Evolutionary conservation across 495 filamentous ascomycete genomes (phyloP), one percentile per base, ranked within the genome.

Genomic region (Lepraria neglecta): DNA sequence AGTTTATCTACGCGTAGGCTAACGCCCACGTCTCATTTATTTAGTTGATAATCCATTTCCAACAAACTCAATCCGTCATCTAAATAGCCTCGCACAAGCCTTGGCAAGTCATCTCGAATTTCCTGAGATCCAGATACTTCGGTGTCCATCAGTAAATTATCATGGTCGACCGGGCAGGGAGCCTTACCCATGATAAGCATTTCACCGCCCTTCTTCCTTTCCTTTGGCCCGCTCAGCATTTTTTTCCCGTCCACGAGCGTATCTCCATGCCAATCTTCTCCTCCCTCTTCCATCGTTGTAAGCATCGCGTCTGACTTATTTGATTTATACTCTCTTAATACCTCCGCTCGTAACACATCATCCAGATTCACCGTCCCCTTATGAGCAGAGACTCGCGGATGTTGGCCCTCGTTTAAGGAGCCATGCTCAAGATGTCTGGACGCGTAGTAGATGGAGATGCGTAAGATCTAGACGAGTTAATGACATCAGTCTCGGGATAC

Each of bases 401-500:
- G 6, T 59, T 59, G 6, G 24, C 45, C 30, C 35, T 51, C 28
- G 9, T 40, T 43, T 24, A 59, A 33, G 19, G 44, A 59, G 31
- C 30, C 45, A 40, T 47, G 30, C 27, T 40, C 17, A 27, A 50
- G 17, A 51, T 33, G 30, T 33, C 45, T 44, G 14, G 42, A 59
- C 24, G 57, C 35, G 45, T 28, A 59, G 43, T 59, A 59, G 62
- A 72, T 53, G 28, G 50, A 53, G 28, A 53, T 33, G 17, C 50
- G 6, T 53, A 53, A 53, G 50, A 53, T 53, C 50, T 53, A 38
- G 50, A 53, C 27, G 50, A 27, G 28, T 31, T 33, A 53, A 53
- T 53, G 6, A 53, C 33, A 27, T 21, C 28, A 53, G 30, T 53
- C 50, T 53, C n/a, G 27, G 50, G 50, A 53, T 53, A 27, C 3